A percentile compares a stretch with the other conserved stretches of the same genome.
phyloP scores from a whole-genome alignment of 768 basidiomycete genomes.

The Mycena galericulata region DNA sequence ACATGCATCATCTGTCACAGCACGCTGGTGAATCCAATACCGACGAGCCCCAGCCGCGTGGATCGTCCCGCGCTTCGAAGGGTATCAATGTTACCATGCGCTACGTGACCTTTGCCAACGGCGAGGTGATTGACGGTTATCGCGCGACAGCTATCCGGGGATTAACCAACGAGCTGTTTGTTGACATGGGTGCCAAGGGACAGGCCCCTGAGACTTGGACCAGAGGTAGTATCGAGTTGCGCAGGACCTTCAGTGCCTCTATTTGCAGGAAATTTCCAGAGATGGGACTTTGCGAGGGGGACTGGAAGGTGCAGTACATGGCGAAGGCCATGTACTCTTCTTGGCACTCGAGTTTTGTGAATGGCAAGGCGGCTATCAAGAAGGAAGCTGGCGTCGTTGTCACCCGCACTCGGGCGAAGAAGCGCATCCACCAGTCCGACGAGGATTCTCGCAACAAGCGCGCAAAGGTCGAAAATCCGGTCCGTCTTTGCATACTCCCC shows the following conservation, averaged over 20 bases:
- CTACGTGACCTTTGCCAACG: background rate
- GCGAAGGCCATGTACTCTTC: slow-evolving; percentile 6
- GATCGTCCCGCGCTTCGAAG: background rate
- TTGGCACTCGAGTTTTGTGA: background rate
- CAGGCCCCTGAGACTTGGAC: background rate
- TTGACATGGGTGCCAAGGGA: background rate
- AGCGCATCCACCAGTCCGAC: background rate
- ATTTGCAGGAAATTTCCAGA: slow-evolving; percentile 12
- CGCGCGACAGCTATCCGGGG: background rate
- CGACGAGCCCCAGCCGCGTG: background rate
- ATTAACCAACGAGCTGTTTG: background rate
- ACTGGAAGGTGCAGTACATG: slow-evolving; percentile 23
- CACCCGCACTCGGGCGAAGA: background rate
- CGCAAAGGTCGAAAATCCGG: no score
- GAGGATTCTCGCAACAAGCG: background rate
- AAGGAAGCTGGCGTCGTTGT: background rate
- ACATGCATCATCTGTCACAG: background rate
- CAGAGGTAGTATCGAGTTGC: background rate
- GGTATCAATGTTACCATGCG: slow-evolving; percentile 5
- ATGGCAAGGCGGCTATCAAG: background rate
- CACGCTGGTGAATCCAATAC: background rate
- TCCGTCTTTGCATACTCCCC: no score
- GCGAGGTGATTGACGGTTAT: background rate
- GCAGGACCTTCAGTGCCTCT: background rate
- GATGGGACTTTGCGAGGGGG: slow-evolving; percentile 10